Evolutionary conservation across 2,329 filamentous ascomycete genomes (phyloP), one percentile per base, ranked within the genome.

Genomic region (Cladophialophora chaetospira): DNA sequence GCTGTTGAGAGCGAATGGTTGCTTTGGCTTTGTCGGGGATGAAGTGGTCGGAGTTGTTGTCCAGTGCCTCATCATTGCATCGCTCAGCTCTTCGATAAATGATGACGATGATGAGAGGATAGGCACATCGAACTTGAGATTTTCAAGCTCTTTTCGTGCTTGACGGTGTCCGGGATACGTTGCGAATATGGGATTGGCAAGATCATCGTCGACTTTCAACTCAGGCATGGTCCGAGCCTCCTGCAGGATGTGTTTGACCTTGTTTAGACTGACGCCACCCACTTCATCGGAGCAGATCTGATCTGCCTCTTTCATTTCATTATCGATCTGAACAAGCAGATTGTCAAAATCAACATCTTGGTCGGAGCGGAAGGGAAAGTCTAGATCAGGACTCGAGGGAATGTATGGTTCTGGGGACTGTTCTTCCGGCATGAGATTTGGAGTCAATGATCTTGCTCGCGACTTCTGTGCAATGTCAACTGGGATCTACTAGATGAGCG

Each of bases 311-410:
- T 56, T 9, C 33, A 53, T 60, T 35, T 48, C 29, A 11, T 19
- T 25, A 9, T 59, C 57, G 5, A 55, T 15, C 11, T 51, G 45
- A 8, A 44, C 26, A 19, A 55, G 47, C 10, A 47, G 35, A 15
- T 44, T 38, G 28, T 59, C 57, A 10, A 43, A 11, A 8, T 53
- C 52, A 25, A 48, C 35, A 5, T 33, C 29, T 11, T 58, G 46
- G 5, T 46, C 45, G 5, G 38, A 35, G 4, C 28, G 33, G 35
- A 43, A 21, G 4, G 42, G 15, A n/a, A 48, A 36, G 10, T 50
- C 38, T 1, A 44, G 29, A 10, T 58, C 38, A 23, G 51, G 42
- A 13, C 38, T 26, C 11, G 56, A 43, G 13, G 46, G 38, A n/a
- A n/a, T n/a, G 15, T 31, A 42, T 6, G 13, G 23, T n/a, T 15